phyloP scores from a whole-genome alignment of 192 early-diverging fungal species.

The Coemansia sp. region DNA sequence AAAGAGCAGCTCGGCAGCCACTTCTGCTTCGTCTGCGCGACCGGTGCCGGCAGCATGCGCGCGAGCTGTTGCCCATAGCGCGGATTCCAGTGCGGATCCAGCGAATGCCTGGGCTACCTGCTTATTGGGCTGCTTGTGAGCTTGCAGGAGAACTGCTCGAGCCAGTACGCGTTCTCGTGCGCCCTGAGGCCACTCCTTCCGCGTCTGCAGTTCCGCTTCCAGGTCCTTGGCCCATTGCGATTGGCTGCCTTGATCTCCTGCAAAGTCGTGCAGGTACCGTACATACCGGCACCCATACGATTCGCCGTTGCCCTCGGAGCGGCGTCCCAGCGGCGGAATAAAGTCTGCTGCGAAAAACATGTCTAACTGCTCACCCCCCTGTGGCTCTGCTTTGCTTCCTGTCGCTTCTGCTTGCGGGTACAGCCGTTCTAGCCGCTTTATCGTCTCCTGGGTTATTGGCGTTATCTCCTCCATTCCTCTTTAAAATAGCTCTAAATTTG shows the following conservation, averaged over 20 bases:
- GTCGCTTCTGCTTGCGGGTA: slow-evolving; percentile 9
- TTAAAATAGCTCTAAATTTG: too few species aligned
- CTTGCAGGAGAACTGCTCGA: slow-evolving; percentile 28
- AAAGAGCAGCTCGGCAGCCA: slow-evolving; percentile 40
- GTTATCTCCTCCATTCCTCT: slow-evolving; percentile 43
- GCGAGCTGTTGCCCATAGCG: slow-evolving; percentile 15
- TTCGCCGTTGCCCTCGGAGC: neutral
- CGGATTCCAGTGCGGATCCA: slow-evolving; percentile 15
- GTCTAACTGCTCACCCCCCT: slow-evolving; percentile 14
- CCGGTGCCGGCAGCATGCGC: slow-evolving; percentile 11
- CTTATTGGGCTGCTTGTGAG: slow-evolving; percentile 9
- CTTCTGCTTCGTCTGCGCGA: slow-evolving; percentile 31
- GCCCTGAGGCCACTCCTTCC: slow-evolving; percentile 12
- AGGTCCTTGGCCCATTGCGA: slow-evolving; percentile 5
- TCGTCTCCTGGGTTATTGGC: slow-evolving; percentile 45
- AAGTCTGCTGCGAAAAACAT: slow-evolving; percentile 51
- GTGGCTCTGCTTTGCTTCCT: neutral
- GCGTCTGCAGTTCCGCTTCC: neutral
- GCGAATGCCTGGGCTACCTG: slow-evolving; percentile 21
- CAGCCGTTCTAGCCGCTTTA: slow-evolving; percentile 33
- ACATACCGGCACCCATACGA: neutral
- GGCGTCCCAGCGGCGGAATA: slow-evolving; percentile 20
- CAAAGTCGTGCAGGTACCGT: too few species aligned
- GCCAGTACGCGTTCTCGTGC: slow-evolving; percentile 36
- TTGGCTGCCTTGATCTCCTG: slow-evolving; percentile 3